phyloP scores from a whole-genome alignment of 2,329 filamentous ascomycete species.

The Colletotrichum filicis region DNA sequence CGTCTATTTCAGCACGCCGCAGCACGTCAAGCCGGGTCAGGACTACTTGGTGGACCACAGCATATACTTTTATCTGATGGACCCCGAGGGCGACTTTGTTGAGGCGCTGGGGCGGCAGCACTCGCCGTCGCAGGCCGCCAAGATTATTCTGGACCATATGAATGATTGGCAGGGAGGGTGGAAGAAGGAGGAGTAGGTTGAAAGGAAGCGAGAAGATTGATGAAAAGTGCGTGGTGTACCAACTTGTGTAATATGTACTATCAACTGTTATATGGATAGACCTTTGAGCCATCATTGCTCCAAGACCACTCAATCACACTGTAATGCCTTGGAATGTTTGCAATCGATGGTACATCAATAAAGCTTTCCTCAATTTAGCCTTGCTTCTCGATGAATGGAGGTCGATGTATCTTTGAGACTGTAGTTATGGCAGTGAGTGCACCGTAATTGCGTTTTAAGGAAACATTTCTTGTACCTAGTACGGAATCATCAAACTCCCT shows the following conservation, averaged over 20 bases:
- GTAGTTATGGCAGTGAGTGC: too few species aligned
- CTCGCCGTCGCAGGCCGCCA: constrained; percentile 85
- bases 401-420: too few species aligned
- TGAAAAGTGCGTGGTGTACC: neutral
- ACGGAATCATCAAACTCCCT: too few species aligned
- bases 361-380: neutral
- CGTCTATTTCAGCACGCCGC: constrained; percentile 96
- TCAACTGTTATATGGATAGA: constrained; percentile 28
- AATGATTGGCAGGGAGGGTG: constrained; percentile 62
- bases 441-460: too few species aligned
- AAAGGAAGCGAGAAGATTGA: neutral
- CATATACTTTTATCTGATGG: constrained; percentile 99
- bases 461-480: too few species aligned
- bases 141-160: constrained; percentile 87
- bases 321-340: constrained; percentile 17
- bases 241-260: constrained; percentile 33
- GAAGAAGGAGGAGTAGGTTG: constrained; percentile 21
- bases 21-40: constrained; percentile 88
- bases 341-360: neutral
- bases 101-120: constrained; percentile 96
- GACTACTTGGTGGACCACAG: constrained; percentile 99
- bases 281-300: constrained; percentile 19
- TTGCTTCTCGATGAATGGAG: too few species aligned
- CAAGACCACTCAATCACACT: constrained; percentile 32
- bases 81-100: constrained; percentile 97